Percentiles rank a stretch among this genome's conserved stretches.
phyloP scores from a whole-genome alignment of 306 rosid species.

The Cucumis hystrix region DNA sequence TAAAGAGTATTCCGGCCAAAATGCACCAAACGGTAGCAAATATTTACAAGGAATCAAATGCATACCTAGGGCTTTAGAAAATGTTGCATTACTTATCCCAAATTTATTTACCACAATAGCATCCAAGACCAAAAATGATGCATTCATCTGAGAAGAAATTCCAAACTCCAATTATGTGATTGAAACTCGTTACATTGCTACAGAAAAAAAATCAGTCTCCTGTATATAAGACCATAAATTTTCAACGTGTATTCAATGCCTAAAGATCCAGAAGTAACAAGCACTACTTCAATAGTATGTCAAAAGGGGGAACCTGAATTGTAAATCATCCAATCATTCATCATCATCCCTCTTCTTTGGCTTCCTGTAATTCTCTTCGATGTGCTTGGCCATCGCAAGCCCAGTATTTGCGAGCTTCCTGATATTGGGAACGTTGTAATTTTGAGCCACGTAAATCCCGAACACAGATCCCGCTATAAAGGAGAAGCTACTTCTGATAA shows the following conservation, averaged over 20 bases:
- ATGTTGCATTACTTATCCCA: background rate
- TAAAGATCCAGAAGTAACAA: background rate
- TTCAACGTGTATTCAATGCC: background rate
- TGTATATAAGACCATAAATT: background rate
- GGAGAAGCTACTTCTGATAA: constrained; percentile 25
- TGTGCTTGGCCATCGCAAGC: constrained; percentile 20
- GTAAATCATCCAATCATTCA: background rate
- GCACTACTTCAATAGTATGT: background rate
- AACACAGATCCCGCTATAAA: constrained; percentile 14
- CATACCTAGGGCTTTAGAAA: background rate
- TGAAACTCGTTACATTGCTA: background rate
- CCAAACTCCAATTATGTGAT: background rate
- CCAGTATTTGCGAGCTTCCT: constrained; percentile 23
- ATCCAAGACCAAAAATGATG: background rate
- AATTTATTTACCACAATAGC: background rate
- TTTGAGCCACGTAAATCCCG: constrained; percentile 36
- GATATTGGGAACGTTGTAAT: constrained; percentile 31
- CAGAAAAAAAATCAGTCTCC: background rate
- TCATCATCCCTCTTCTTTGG: constrained; percentile 30
- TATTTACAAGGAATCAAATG: background rate
- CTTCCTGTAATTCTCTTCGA: constrained; percentile 35
- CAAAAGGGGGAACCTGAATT: background rate
- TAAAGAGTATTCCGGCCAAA: no score
- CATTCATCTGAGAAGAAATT: background rate
- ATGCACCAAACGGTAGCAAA: background rate